Percentiles rank a stretch among this genome's conserved stretches.
These are phyloP conservation scores for Chernovozyma sophiae-reginae DNA, from an alignment of 1,139 yeast species.

Conservation along the genomic window DNA sequence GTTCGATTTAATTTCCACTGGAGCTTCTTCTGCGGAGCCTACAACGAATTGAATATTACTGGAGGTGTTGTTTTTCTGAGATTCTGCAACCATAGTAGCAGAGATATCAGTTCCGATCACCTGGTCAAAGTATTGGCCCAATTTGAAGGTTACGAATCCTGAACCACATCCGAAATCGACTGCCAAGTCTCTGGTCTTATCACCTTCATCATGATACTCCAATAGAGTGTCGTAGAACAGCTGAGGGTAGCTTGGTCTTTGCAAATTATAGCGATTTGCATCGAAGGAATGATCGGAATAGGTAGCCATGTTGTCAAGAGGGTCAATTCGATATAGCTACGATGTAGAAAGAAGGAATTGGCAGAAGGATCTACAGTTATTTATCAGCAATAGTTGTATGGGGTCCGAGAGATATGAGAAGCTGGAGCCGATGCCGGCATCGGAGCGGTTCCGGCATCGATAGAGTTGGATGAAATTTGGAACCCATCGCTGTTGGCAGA, in stretches of 20 bases:
- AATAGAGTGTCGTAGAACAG: conserved; percentile 28
- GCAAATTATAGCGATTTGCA: conserved; percentile 32
- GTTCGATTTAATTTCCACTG: conserved; percentile 17
- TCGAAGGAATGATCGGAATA: conserved; percentile 33
- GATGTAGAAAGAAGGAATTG: too few species aligned
- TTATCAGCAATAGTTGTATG: too few species aligned
- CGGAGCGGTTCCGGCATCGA: too few species aligned
- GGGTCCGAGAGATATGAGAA: too few species aligned
- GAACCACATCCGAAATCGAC: conserved; percentile 85
- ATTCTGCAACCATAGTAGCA: conserved; percentile 53
- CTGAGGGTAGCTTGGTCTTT: conserved; percentile 37
- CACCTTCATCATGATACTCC: conserved; percentile 20
- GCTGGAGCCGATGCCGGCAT: too few species aligned
- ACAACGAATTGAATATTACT: conserved; percentile 21
- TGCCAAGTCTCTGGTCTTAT: conserved; percentile 22
- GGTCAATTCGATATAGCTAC: too few species aligned
- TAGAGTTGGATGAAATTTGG: too few species aligned
- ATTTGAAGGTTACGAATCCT: conserved; percentile 66
- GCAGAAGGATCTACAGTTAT: too few species aligned
- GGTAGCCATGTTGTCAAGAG: conserved; percentile 38
- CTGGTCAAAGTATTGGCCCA: conserved; percentile 40
- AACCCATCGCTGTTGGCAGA: too few species aligned
- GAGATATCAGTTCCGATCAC: conserved; percentile 71
- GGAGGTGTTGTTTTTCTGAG: conserved; percentile 20
- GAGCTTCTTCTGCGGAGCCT: conserved; percentile 29